phyloP scores from a whole-genome alignment of 768 basidiomycete species.

The Tephrocybe sp. region DNA sequence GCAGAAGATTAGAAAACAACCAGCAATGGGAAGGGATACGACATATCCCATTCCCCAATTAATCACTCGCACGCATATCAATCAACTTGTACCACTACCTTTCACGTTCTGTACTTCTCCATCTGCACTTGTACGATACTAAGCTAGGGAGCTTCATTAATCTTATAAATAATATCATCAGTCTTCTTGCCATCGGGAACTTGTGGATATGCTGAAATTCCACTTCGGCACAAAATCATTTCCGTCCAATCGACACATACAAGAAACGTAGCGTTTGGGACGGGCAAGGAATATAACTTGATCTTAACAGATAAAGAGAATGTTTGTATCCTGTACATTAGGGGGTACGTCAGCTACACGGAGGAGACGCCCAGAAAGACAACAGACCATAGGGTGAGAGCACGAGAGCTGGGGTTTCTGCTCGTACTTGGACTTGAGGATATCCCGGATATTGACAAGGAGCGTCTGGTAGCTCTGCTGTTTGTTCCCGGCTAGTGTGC shows the following conservation, averaged over 20 bases:
- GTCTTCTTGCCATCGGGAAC: no score
- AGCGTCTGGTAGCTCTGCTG: slow-evolving; percentile 45
- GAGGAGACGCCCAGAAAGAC: slow-evolving; percentile 12
- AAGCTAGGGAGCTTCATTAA: no score
- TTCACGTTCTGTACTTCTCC: no score
- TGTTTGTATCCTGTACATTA: slow-evolving; percentile 32
- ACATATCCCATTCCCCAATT: no score
- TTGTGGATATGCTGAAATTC: no score
- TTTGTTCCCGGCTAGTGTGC: slow-evolving; percentile 29
- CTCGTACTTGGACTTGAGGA: slow-evolving; percentile 38
- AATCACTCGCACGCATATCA: no score
- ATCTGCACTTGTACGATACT: no score
- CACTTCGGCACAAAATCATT: no score
- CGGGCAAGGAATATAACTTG: not conserved
- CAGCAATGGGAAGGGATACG: no score
- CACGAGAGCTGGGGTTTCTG: slow-evolving; percentile 44
- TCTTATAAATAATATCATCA: no score
- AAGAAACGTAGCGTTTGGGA: not conserved
- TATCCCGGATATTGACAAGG: slow-evolving; percentile 37
- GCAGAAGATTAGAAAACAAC: no score
- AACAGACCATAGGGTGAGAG: slow-evolving; percentile 43
- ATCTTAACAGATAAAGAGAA: slow-evolving; percentile 37
- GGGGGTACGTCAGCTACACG: not conserved
- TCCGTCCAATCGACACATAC: not conserved
- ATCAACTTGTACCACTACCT: no score